phyloP scores from a whole-genome alignment of 495 filamentous ascomycete genomes.

The Penicillium bialowiezense region DNA sequence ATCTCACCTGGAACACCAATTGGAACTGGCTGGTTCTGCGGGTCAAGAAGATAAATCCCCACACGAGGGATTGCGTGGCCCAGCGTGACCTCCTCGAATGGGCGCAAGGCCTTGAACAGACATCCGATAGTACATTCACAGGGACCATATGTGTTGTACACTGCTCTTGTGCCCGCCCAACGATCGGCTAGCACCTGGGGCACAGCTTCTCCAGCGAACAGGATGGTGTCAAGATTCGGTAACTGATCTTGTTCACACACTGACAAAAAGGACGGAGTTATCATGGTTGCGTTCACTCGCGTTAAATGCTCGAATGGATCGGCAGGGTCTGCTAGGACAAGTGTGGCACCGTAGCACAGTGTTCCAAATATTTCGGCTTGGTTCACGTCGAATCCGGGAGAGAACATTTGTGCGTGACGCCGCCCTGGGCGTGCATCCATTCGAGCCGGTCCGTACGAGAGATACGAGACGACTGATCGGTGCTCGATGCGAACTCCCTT shows the following conservation, averaged over 20 bases:
- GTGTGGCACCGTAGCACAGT: slow-evolving; percentile 33
- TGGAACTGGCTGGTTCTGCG: slow-evolving; percentile 11
- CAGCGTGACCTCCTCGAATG: slow-evolving; percentile 23
- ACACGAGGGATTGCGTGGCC: slow-evolving; percentile 25
- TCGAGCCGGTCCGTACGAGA: slow-evolving; percentile 22
- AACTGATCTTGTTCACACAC: slow-evolving; percentile 18
- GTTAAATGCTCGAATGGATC: slow-evolving; percentile 23
- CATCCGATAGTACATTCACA: too few species aligned
- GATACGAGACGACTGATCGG: slow-evolving; percentile 14
- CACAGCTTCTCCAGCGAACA: slow-evolving; percentile 31
- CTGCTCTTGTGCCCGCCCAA: slow-evolving; percentile 15
- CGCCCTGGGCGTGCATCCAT: slow-evolving; percentile 24
- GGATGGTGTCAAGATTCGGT: slow-evolving; percentile 20
- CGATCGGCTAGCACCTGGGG: slow-evolving; percentile 20
- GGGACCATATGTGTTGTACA: too few species aligned
- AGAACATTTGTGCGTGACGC: slow-evolving; percentile 30
- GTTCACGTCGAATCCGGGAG: slow-evolving; percentile 34
- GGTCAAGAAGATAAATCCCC: slow-evolving; percentile 31
- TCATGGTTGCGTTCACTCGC: slow-evolving; percentile 15
- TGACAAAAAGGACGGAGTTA: slow-evolving; percentile 29
- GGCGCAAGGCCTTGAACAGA: neutral
- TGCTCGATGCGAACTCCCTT: slow-evolving; percentile 29
- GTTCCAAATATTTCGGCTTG: slow-evolving; percentile 41
- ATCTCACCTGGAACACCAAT: slow-evolving; percentile 33
- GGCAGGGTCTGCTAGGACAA: slow-evolving; percentile 21